These are phyloP conservation scores for Cryptosporidium bovis DNA, from an alignment of 169 alveolate genomes.

Conservation along the genomic window DNA sequence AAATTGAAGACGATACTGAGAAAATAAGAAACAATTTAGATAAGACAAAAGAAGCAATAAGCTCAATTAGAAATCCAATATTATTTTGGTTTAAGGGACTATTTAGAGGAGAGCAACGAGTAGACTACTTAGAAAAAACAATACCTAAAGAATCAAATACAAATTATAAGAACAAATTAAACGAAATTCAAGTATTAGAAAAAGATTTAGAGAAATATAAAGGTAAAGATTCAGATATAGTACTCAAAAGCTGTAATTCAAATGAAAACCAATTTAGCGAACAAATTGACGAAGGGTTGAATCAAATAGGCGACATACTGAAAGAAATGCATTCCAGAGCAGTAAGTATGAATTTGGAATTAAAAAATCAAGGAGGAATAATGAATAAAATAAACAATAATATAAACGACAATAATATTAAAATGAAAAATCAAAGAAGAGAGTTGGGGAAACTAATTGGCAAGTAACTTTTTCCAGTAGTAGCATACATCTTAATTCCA, in stretches of 20 bases:
- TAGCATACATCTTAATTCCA: neutral
- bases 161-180: neutral
- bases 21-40: constrained; percentile 50
- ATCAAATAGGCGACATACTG: constrained; percentile 34
- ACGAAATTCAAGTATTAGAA: neutral
- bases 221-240: neutral
- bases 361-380: constrained; percentile 44
- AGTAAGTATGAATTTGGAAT: constrained; percentile 16
- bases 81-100: constrained; percentile 67
- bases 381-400: constrained; percentile 27
- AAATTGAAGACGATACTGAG: constrained; percentile 57
- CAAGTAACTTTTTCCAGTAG: neutral
- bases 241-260: neutral
- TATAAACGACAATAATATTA: constrained; percentile 13
- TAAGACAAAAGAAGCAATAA: constrained; percentile 45
- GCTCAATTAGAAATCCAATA: constrained; percentile 45
- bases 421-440: constrained; percentile 64
- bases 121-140: neutral
- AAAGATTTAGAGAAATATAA: neutral
- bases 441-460: constrained; percentile 31
- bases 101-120: constrained; percentile 14
- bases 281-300: constrained; percentile 25
- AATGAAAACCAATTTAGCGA: neutral
- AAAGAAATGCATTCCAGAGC: constrained; percentile 71
- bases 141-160: neutral